phyloP scores from a whole-genome alignment of 345 rosid genomes.

The Hibiscus syriacus region DNA sequence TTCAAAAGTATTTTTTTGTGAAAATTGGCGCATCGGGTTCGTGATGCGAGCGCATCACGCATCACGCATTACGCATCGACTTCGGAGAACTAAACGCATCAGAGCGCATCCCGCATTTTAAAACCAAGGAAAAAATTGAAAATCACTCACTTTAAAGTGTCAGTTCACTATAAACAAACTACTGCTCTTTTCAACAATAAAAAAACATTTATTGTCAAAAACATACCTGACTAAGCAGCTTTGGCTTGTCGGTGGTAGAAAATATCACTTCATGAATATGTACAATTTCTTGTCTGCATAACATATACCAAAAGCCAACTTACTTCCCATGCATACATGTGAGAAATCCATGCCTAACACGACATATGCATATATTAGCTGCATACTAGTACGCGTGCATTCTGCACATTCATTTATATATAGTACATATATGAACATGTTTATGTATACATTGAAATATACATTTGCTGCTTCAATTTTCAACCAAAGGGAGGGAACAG shows the following conservation, averaged over 20 bases:
- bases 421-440: not conserved
- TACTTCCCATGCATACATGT: conserved; percentile 1
- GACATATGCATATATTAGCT: not conserved
- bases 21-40: too few relatives aligned
- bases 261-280: conserved; percentile 58
- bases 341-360: not conserved
- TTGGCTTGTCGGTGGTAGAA: conserved; percentile 64
- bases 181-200: not conserved
- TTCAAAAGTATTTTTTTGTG: too few relatives aligned
- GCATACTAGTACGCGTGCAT: not conserved
- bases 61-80: too few relatives aligned
- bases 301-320: conserved; percentile 12
- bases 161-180: not conserved
- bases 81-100: too few relatives aligned
- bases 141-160: not conserved
- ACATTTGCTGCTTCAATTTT: not conserved
- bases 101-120: too few relatives aligned
- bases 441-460: not conserved
- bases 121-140: too few relatives aligned
- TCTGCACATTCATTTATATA: not conserved
- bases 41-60: too few relatives aligned
- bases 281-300: conserved; percentile 40
- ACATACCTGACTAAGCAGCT: conserved; percentile 72
- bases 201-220: not conserved
- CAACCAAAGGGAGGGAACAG: not conserved